These are phyloP conservation scores for Penicillium verrucosum DNA, from an alignment of 2,329 filamentous ascomycete genomes.

Conservation along the genomic window DNA sequence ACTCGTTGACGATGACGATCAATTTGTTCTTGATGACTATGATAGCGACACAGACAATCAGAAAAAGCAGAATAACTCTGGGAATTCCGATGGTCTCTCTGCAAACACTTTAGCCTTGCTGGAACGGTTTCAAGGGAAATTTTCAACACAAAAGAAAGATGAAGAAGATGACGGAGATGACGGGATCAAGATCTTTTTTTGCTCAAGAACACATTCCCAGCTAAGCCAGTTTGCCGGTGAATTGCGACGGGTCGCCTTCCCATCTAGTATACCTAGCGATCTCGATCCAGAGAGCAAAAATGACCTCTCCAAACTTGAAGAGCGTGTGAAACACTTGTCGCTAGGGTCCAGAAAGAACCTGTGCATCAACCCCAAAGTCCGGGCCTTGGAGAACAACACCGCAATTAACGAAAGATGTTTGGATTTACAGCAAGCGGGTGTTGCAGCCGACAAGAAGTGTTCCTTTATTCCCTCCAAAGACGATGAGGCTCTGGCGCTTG, in stretches of 20 bases:
- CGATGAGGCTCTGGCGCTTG: constrained; percentile 65
- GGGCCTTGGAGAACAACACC: constrained; percentile 63
- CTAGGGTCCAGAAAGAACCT: constrained; percentile 81
- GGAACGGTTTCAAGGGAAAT: constrained; percentile 58
- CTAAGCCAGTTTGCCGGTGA: constrained; percentile 84
- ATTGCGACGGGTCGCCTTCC: constrained; percentile 72
- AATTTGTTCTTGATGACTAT: constrained; percentile 75
- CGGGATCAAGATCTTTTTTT: constrained; percentile 83
- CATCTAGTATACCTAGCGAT: constrained; percentile 62
- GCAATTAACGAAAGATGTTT: constrained; percentile 92
- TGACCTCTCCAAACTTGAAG: constrained; percentile 40
- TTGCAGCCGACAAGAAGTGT: constrained; percentile 65
- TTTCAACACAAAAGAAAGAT: constrained; percentile 33
- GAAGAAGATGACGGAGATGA: constrained; percentile 53
- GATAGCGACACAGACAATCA: constrained; percentile 58
- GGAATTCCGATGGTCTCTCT: constrained; percentile 55
- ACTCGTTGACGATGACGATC: constrained; percentile 54
- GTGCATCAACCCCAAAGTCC: constrained; percentile 85
- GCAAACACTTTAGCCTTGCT: constrained; percentile 73
- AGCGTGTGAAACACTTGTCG: constrained; percentile 74
- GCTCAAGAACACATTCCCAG: constrained; percentile 89
- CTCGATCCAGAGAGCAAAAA: constrained; percentile 23
- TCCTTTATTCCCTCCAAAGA: constrained; percentile 75
- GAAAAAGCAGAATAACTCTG: constrained; percentile 27
- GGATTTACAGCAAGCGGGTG: constrained; percentile 75